Base-by-base conservation (phyloP, 2,329 filamentous ascomycete species). In the Pseudomassariella vexata region DNA sequence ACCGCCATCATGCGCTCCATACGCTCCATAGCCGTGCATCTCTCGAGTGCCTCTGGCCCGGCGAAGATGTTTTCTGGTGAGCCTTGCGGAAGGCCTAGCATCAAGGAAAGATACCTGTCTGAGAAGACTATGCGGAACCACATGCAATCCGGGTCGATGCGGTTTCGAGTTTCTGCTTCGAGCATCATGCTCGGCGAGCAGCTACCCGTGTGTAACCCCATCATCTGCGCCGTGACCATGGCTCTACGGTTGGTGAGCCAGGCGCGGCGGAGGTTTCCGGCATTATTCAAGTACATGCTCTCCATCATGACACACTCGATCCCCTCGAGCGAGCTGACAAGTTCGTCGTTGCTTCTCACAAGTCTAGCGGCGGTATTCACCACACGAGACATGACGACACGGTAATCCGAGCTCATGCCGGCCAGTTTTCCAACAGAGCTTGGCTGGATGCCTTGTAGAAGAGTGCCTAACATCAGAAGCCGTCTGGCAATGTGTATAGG, bases 281-380 rank as follows among this genome's bases (percentile, higher is more conserved):
- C 47, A 19, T 72, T 70, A 18, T 62, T 63, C 6, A 65, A 52
- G 40, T 63, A 68, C 16, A 70, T 51, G 10, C 56, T 57, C 38
- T 72, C 62, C 0, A 74, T 53, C 40, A 72, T 56, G n/a, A 75
- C 41, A 32, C 65, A 70, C 37, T 73, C 66, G 6, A 75, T 46
- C 0, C 67, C 66, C 31, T 73, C 68, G 2, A 71, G 24, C 0
- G 61, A 65, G 17, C 49, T 52, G 0, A 66, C 44, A 1, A 76
- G 45, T 3, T 65, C 61, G 30, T 73, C 65, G 18, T 72, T 62
- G 11, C 55, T 56, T 0, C 63, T 67, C 2, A 76, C 60, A 9
- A 59, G 41, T 5, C 45, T 49, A 9, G 45, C 52, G 2, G 52
- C 53, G 0, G 47, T 20, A 24, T 0, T 44, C 20, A 24, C 14